Percentiles rank a stretch among this genome's conserved stretches.
Conservation (phyloP, 2,329 filamentous ascomycete genomes). For the Ophiocordyceps robertsii region DNA sequence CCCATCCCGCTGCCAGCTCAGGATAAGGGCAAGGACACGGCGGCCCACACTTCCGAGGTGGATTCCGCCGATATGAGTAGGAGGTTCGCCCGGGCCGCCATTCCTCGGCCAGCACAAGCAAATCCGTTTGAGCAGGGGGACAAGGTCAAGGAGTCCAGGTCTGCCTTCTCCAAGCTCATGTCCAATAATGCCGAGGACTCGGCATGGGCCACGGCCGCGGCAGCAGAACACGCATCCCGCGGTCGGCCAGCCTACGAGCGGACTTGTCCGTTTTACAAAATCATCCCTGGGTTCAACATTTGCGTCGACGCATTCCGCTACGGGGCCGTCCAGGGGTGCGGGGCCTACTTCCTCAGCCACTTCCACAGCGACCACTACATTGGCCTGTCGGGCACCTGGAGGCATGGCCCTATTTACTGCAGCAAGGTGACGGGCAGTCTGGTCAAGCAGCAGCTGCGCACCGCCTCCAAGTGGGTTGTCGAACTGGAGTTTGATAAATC, state of each 20-base stretch:
- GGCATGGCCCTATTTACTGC: constrained; percentile 91
- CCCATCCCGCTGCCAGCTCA: constrained; percentile 40
- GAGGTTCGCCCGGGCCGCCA: constrained; percentile 51
- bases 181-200: constrained; percentile 77
- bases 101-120: constrained; percentile 66
- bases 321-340: constrained; percentile 80
- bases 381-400: constrained; percentile 77
- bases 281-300: constrained; percentile 82
- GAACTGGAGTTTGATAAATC: constrained; percentile 74
- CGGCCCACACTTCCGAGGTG: constrained; percentile 11
- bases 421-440: constrained; percentile 85
- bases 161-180: constrained; percentile 91
- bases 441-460: constrained; percentile 72
- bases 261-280: constrained; percentile 97
- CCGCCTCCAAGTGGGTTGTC: constrained; percentile 75
- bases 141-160: constrained; percentile 28
- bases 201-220: constrained; percentile 80
- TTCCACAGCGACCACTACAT: constrained; percentile 98
- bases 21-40: constrained; percentile 4
- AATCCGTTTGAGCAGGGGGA: constrained; percentile 56
- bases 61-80: constrained; percentile 31
- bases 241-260: constrained; percentile 79
- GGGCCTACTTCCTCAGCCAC: constrained; percentile 92
- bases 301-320: constrained; percentile 96
- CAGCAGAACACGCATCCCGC: constrained; percentile 60